phyloP scores from a whole-genome alignment of 768 basidiomycete species.

The Phanerochaete sordida region DNA sequence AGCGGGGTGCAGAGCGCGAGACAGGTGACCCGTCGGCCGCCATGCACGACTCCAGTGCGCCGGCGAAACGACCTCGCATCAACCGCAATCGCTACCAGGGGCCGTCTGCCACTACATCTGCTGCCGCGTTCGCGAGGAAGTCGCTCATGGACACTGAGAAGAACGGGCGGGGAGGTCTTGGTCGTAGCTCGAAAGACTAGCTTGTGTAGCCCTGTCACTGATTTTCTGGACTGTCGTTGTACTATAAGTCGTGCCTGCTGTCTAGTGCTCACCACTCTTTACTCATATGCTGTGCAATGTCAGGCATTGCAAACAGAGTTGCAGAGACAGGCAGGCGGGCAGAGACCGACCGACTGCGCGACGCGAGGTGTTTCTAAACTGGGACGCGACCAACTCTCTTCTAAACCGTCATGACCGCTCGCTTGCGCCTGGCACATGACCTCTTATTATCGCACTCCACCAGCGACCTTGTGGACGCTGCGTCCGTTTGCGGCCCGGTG shows the following conservation, averaged over 20 bases:
- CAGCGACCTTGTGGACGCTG: no score
- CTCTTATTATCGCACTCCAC: no score
- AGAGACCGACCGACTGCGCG: background rate
- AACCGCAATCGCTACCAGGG: constrained; percentile 46
- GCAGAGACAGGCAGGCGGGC: no score
- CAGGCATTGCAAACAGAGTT: no score
- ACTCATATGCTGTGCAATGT: background rate
- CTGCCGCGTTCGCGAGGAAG: background rate
- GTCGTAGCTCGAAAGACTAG: constrained; percentile 1
- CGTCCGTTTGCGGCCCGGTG: no score
- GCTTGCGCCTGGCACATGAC: no score
- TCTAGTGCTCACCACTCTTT: background rate
- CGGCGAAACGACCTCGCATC: constrained; percentile 60
- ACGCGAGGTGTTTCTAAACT: background rate
- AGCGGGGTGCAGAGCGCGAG: constrained; percentile 52
- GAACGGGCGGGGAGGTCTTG: background rate
- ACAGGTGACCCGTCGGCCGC: constrained; percentile 32
- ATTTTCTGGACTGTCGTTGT: background rate
- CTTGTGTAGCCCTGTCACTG: background rate
- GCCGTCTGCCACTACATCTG: background rate
- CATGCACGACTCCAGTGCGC: constrained; percentile 35
- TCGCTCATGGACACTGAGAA: background rate
- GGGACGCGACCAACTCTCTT: background rate
- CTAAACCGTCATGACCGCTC: background rate
- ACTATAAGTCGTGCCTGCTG: background rate